These are phyloP conservation scores for Penicillium vulpinum DNA, from an alignment of 2,329 filamentous ascomycete genomes.

Conservation along the genomic window DNA sequence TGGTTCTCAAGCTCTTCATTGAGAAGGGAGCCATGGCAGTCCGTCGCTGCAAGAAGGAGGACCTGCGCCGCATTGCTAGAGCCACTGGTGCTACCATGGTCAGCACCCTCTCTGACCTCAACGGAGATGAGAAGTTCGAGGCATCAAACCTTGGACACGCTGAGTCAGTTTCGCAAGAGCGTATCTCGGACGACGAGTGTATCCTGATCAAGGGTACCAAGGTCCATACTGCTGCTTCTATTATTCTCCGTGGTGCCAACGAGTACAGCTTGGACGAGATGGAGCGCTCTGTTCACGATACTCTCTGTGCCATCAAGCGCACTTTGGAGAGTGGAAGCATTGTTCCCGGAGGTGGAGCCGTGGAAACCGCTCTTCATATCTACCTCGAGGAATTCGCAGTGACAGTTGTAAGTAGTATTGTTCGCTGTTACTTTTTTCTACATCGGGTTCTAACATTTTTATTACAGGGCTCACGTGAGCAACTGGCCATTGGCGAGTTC, in stretches of 20 bases:
- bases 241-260: constrained; percentile 92
- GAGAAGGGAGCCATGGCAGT: constrained; percentile 96
- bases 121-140: constrained; percentile 96
- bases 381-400: constrained; percentile 98
- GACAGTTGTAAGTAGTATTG: constrained; percentile 67
- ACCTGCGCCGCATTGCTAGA: constrained; percentile 90
- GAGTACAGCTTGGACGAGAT: constrained; percentile 98
- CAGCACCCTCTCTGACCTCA: constrained; percentile 90
- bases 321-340: constrained; percentile 96
- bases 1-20: constrained; percentile 90
- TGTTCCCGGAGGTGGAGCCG: constrained; percentile 91
- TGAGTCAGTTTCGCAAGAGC: constrained; percentile 96
- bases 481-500: constrained; percentile 96
- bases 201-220: constrained; percentile 97
- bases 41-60: constrained; percentile 96
- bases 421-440: constrained; percentile 1
- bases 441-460: constrained; percentile 8
- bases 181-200: constrained; percentile 98
- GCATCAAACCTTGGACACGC: constrained; percentile 83
- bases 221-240: constrained; percentile 87
- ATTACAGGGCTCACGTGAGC: constrained; percentile 77
- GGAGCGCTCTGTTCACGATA: constrained; percentile 98
- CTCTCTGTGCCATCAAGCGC: constrained; percentile 92
- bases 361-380: constrained; percentile 98
- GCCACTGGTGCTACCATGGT: constrained; percentile 92